Evolutionary conservation across 2,329 filamentous ascomycete species (phyloP), one percentile per base, ranked within the genome.

Genomic region (Fusarium sarcochroum): DNA sequence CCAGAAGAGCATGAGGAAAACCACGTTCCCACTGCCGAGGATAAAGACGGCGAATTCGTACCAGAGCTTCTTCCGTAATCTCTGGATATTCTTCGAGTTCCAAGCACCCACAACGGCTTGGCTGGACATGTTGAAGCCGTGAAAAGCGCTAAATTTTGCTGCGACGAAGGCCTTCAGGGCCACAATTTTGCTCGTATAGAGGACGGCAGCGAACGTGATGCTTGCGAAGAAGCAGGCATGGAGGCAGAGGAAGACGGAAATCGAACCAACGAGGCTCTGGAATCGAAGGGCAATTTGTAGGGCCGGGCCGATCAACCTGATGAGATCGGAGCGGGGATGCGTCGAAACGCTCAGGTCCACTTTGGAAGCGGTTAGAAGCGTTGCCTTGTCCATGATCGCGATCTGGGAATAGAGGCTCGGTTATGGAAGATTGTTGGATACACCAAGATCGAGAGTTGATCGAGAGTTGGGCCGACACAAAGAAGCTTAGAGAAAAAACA

Each of bases 1-100:
- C 86, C 86, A 89, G 68, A 89, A 85, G 65, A 88, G 63, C 60
- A 87, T 45, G 32, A 87, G 73, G 63, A 84, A 79, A 56, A 88
- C 45, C 30, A 76, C 72, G 64, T 87, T 87, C 23, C 83, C 80
- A 7, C 82, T 80, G 5, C 86, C 85, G 21, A 89, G 80, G 37
- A 88, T 77, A 49, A 84, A 79, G 48, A 82, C 77, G 58, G 82
- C 83, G 57, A 88, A 81, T 73, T 88, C 86, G 66, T 83, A 83
- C 56, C 84, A 83, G 54, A 86, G 64, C 67, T 82, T 83, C 64
- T 81, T 84, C 40, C 82, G 78, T 38, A 86, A 47, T n/a, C 71
- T 75, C 57, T 75, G 76, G 17, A 78, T 50, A 7, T 63, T 69
- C 42, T 74, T 78, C 18, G 78, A 80, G 51, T 82, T 77, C 82